A percentile compares a stretch with the other conserved stretches of the same genome.
phyloP scores from a whole-genome alignment of 306 rosid genomes.

The Acmispon strigosus region DNA sequence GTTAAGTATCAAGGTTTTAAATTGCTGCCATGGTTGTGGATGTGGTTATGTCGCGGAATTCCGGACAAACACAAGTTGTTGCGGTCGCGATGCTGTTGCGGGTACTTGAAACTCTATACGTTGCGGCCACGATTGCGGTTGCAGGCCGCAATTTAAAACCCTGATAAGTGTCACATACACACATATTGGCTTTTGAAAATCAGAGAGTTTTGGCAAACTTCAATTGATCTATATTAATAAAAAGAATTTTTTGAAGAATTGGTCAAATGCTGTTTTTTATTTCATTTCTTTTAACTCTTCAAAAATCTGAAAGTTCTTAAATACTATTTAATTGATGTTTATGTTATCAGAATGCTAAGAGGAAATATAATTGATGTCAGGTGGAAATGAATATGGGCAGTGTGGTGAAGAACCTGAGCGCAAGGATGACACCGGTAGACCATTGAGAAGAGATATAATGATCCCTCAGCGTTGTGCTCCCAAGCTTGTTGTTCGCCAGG shows the following conservation, averaged over 20 bases:
- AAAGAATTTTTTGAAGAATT: not conserved
- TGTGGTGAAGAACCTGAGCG: constrained; percentile 97
- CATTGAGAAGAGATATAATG: constrained; percentile 80
- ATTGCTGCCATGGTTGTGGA: too few relatives aligned
- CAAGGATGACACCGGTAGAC: constrained; percentile 76
- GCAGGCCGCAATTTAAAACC: too few relatives aligned
- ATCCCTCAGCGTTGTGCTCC: constrained; percentile 97
- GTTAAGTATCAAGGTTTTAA: not conserved
- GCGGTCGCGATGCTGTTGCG: too few relatives aligned
- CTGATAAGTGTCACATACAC: not conserved
- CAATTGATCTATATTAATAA: not conserved
- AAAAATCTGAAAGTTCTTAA: not conserved
- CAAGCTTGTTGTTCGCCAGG: constrained; percentile 83
- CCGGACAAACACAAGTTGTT: too few relatives aligned
- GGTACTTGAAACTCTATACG: too few relatives aligned
- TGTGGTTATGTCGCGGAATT: too few relatives aligned
- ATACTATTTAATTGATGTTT: not conserved
- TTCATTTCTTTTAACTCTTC: not conserved
- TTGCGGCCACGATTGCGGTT: too few relatives aligned
- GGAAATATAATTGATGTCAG: constrained; percentile 36
- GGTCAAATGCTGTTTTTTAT: not conserved
- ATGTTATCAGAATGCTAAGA: constrained; percentile 14
- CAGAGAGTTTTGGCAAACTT: not conserved
- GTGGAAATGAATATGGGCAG: constrained; percentile 98
- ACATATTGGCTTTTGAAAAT: not conserved